These are phyloP conservation scores for Didymellaceae sp. DNA, from an alignment of 2,329 filamentous ascomycete species.

Conservation along the genomic window DNA sequence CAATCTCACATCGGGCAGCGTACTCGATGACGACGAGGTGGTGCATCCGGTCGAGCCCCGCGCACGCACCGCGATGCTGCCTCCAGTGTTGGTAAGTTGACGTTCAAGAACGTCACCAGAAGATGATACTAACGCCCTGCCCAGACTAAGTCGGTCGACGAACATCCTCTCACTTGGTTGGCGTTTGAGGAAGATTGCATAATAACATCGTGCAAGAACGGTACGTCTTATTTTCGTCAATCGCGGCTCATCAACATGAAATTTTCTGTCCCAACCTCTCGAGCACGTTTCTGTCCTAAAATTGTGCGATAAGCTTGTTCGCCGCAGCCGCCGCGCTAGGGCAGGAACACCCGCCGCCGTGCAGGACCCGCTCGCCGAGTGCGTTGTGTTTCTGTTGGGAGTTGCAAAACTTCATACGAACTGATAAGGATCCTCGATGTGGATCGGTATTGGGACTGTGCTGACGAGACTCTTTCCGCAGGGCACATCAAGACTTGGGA, in stretches of 20 bases:
- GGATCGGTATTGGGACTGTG: constrained; percentile 23
- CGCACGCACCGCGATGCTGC: constrained; percentile 81
- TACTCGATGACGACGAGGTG: constrained; percentile 67
- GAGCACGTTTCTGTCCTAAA: constrained; percentile 10
- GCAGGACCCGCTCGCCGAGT: constrained; percentile 18
- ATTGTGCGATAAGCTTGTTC: constrained; percentile 14
- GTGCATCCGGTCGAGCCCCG: constrained; percentile 86
- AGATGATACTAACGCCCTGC: constrained; percentile 4
- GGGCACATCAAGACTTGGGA: constrained; percentile 79
- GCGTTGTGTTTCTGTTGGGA: constrained; percentile 20
- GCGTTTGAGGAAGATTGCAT: constrained; percentile 95
- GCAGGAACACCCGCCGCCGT: constrained; percentile 16
- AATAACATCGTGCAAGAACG: constrained; percentile 88
- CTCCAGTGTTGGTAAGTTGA: constrained; percentile 80
- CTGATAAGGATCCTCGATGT: constrained; percentile 18
- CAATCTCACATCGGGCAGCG: constrained; percentile 61
- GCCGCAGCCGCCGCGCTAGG: constrained; percentile 16
- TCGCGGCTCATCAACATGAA: constrained; percentile 4
- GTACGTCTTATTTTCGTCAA: constrained; percentile 59
- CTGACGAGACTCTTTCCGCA: constrained; percentile 47
- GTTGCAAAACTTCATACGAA: constrained; percentile 15
- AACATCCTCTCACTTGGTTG: constrained; percentile 86
- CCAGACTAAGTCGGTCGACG: constrained; percentile 82
- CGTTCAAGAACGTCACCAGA: constrained; percentile 3
- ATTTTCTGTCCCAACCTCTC: constrained; percentile 15